These are phyloP conservation scores for Dendrobium nobile DNA, from an alignment of 106 monocot species.

Conservation along the genomic window DNA sequence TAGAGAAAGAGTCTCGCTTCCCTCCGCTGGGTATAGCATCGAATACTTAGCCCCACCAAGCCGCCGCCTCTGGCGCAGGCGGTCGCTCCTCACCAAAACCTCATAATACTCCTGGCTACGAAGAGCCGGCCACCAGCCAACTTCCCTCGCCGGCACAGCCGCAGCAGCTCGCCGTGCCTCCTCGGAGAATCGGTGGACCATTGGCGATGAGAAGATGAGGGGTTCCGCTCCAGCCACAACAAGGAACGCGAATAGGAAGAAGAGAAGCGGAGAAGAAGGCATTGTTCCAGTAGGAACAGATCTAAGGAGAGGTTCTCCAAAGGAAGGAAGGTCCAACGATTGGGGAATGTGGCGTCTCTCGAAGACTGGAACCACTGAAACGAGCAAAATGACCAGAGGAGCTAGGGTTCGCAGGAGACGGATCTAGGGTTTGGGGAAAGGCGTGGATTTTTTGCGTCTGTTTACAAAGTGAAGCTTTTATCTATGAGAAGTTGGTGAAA, in stretches of 20 bases:
- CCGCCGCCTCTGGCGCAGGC: slow-evolving; percentile 36
- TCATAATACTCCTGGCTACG: slow-evolving; percentile 64
- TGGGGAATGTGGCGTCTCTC: not conserved
- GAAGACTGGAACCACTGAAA: not conserved
- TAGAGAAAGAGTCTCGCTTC: slow-evolving; percentile 41
- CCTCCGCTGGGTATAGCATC: slow-evolving; percentile 52
- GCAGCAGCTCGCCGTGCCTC: slow-evolving; percentile 30
- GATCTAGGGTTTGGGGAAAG: not conserved
- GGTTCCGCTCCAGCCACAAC: slow-evolving; percentile 21
- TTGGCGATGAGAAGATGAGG: slow-evolving; percentile 44
- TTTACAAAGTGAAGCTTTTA: not conserved
- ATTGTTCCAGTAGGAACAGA: slow-evolving; percentile 8
- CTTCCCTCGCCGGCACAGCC: not conserved
- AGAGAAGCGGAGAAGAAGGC: not conserved
- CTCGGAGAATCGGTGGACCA: slow-evolving; percentile 88
- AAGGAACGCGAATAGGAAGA: not conserved
- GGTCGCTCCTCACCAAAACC: slow-evolving; percentile 48
- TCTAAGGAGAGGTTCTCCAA: not conserved
- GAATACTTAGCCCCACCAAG: slow-evolving; percentile 29
- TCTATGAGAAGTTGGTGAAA: not conserved
- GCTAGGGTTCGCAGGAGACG: not conserved
- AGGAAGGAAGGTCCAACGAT: not conserved
- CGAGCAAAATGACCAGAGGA: not conserved
- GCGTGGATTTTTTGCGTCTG: not conserved
- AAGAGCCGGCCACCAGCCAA: slow-evolving; percentile 20